A percentile compares a stretch with the other conserved stretches of the same genome.
These are phyloP conservation scores for Tolypocladium tundrense DNA, from an alignment of 2,329 filamentous ascomycete genomes.

Conservation along the genomic window DNA sequence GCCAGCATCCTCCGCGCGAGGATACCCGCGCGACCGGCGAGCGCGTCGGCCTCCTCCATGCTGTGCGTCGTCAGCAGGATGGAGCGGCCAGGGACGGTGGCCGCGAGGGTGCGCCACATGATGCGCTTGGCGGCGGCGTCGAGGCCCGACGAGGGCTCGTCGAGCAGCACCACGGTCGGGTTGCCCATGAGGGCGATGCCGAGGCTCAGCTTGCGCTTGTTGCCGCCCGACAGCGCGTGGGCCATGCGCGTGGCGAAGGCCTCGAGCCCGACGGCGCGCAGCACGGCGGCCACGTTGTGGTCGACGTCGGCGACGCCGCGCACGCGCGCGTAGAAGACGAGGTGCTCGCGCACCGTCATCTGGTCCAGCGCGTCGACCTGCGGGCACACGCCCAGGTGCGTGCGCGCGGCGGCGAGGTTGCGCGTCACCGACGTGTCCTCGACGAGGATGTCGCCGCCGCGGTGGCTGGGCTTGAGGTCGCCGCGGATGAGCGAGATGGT, in stretches of 20 bases:
- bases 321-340: slow-evolving; percentile 78
- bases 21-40: slow-evolving; percentile 77
- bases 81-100: slow-evolving; percentile 65
- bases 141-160: slow-evolving; percentile 82
- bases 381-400: slow-evolving; percentile 81
- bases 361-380: slow-evolving; percentile 81
- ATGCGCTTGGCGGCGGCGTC: slow-evolving; percentile 84
- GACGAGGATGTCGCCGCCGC: slow-evolving; percentile 71
- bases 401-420: slow-evolving; percentile 60
- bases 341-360: slow-evolving; percentile 81
- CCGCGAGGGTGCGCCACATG: slow-evolving; percentile 80
- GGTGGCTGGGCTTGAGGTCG: slow-evolving; percentile 63
- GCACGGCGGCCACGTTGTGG: slow-evolving; percentile 67
- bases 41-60: slow-evolving; percentile 90
- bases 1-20: slow-evolving; percentile 80
- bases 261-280: slow-evolving; percentile 69
- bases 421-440: slow-evolving; percentile 67
- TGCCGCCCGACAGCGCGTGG: slow-evolving; percentile 72
- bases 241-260: slow-evolving; percentile 67
- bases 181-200: slow-evolving; percentile 92
- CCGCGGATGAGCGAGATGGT: slow-evolving; percentile 84
- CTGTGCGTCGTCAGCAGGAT: slow-evolving; percentile 85
- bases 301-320: slow-evolving; percentile 67
- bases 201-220: slow-evolving; percentile 84
- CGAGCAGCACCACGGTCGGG: slow-evolving; percentile 74